Evolutionary conservation across 768 basidiomycete species (phyloP).

Genomic region (Kwoniella botswanensis): DNA sequence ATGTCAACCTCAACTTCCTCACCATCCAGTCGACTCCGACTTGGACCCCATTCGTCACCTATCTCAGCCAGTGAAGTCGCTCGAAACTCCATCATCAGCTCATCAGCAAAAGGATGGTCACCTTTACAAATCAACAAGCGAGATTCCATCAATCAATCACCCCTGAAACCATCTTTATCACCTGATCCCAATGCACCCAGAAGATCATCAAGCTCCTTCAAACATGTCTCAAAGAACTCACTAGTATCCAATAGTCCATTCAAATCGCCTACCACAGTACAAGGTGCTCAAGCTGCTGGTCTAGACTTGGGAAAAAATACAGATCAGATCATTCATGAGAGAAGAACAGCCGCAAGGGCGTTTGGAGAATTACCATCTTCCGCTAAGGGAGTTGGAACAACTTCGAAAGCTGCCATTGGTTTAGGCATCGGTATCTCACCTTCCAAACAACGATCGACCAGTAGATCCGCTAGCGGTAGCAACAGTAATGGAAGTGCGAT

Average conservation of each 20-base stretch:
- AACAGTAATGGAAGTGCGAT: constrained; percentile 25
- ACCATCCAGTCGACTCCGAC: constrained; percentile 30
- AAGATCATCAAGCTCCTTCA: constrained; percentile 57
- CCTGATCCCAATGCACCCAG: constrained; percentile 40
- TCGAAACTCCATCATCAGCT: constrained; percentile 54
- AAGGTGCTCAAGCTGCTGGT: constrained; percentile 45
- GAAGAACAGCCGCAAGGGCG: constrained; percentile 12
- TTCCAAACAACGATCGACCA: constrained; percentile 30
- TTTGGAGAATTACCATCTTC: constrained; percentile 37
- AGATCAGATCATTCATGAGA: constrained; percentile 45
- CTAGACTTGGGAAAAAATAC: constrained; percentile 22
- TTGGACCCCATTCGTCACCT: constrained; percentile 26
- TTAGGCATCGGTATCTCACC: constrained; percentile 46
- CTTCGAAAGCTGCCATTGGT: constrained; percentile 47
- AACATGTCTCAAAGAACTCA: constrained; percentile 57
- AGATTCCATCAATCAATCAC: constrained; percentile 39
- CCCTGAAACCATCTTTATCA: constrained; percentile 42
- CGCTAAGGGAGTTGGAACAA: constrained; percentile 39
- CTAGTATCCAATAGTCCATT: constrained; percentile 58
- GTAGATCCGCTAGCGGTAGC: constrained; percentile 31
- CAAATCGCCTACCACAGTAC: constrained; percentile 48
- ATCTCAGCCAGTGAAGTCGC: constrained; percentile 27
- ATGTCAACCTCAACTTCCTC: constrained; percentile 31
- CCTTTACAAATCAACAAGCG: constrained; percentile 56
- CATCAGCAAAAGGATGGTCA: constrained; percentile 58